These are phyloP conservation scores for Testicularia cyperi DNA, from an alignment of 1,284 basidiomycete genomes.

Conservation along the genomic window DNA sequence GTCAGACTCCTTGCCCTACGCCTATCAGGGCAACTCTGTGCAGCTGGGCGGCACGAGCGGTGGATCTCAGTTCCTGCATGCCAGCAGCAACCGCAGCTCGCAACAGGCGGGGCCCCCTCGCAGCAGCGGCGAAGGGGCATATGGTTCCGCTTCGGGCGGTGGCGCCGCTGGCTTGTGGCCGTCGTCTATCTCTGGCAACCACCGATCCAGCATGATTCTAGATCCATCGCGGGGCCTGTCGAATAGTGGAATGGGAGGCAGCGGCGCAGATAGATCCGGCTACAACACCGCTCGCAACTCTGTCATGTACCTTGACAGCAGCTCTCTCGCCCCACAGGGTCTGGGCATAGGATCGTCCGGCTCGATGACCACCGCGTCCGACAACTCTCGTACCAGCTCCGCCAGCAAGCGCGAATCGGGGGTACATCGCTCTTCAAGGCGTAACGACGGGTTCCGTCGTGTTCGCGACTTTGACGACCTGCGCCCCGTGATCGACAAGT, in stretches of 20 bases:
- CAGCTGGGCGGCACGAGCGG: no score
- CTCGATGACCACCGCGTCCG: conserved; percentile 31
- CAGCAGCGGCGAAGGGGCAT: not conserved
- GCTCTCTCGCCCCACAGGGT: conserved; percentile 23
- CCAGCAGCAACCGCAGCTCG: conserved; percentile 3
- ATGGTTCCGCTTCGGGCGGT: no score
- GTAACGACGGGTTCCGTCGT: conserved; percentile 48
- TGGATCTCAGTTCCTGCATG: conserved; percentile 17
- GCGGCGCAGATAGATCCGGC: conserved; percentile 10
- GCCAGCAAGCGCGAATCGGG: conserved; percentile 3
- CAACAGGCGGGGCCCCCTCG: not conserved
- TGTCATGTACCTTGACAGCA: conserved; percentile 20
- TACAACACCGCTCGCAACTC: conserved; percentile 27
- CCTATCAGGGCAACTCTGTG: conserved; percentile 15
- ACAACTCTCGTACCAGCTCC: conserved; percentile 30
- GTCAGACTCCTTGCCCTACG: conserved; percentile 27
- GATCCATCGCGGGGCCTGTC: conserved; percentile 4
- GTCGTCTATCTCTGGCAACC: conserved; percentile 2
- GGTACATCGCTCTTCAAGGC: conserved; percentile 10
- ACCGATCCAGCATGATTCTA: conserved; percentile 30
- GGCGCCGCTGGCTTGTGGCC: conserved; percentile 14
- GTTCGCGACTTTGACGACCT: conserved; percentile 52
- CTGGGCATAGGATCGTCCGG: conserved; percentile 25
- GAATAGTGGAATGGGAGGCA: no score
- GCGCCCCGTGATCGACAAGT: conserved; percentile 45